Base-by-base conservation (phyloP, 441 rosid genomes). In the Erodium trifolium region DNA sequence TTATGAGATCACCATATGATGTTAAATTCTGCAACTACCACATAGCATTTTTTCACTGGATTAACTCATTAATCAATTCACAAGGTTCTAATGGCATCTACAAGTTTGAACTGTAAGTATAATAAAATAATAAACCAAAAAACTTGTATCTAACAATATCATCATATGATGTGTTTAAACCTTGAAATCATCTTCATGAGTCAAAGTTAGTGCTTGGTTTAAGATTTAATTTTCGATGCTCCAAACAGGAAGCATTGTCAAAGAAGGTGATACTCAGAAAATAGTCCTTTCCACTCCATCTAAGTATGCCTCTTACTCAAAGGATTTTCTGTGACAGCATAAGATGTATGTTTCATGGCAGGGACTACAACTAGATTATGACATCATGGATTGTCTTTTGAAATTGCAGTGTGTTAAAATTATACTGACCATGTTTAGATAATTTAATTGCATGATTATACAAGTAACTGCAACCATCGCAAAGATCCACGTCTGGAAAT, bases 401-500 rank as follows among this genome's bases (percentile, higher is more conserved):
- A 9, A 11, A 49, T 16, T 43, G 9, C 39, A 51, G 53, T 11
- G 65, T 34, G 47, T 47, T 35, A 60, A 60, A 7, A 14, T 51
- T 65, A 75, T 68, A 78, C 82, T 81, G 59, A 90, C 98, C 92
- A 81, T 88, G 86, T 93, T 90, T n/a, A 90, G 80, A 75, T 92
- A 92, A 79, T 88, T 90, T 70, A 92, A 74, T 53, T 88, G 98
- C 66, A 78, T 83, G 79, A 88, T 82, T 60, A 93, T 84, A 76
- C 98, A 93, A 10, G 96, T 87, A 70, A 83, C 59, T 69, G 92
- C 88, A 76, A 90, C 91, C 88, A 86, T 88, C 4, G 85, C 80
- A 81, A 93, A 93, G 70, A 89, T 76, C 97, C 98, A 93, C 2
- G 98, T 86, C 78, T 87, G 90, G 62, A 82, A 83, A 76, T 83